Evolutionary conservation across 306 rosid genomes (phyloP), one percentile per base, ranked within the genome.

Genomic region (Carpinus viminea): DNA sequence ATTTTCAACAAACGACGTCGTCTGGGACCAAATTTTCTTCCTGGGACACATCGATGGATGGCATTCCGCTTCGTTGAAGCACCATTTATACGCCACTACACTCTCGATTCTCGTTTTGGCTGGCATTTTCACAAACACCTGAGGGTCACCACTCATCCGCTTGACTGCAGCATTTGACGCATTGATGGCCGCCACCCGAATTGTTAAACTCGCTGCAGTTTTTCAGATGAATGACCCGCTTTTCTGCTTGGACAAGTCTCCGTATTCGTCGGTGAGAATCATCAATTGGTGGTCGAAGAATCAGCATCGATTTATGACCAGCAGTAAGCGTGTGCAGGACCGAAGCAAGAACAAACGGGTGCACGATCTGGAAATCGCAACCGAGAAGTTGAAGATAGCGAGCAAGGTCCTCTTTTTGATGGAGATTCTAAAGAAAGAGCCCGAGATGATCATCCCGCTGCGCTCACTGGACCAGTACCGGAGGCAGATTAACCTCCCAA

Each of bases 311-410:
- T 76, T 78, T 13, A 88, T 86, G 91, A 88, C 91, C 43, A 78
- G 82, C 78, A 84, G 88, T n/a, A 88, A 74, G 68, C 75, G 91
- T 8, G 88, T 88, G 38, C 91, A 88, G 52, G 89, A 88, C 66
- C 60, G 91, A 72, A 88, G 91, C 88, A 78, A 78, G 75, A 50
- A 75, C 80, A 94, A 91, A 82, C 82, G 97, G 76, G 83, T 91
- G 60, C 91, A 89, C 48, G 89, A 83, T 8, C 95, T 94, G 20
- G 98, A 94, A 68, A 79, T 80, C 4, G 91, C 76, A 26, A 91
- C 90, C 1, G 98, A 91, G 89, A 89, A 90, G 74, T 87, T 93
- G 93, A 92, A 94, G 84, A 77, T 86, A 65, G 81, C 84, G 11
- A 74, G 82, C 62, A 90, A 88, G 75, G 89, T 87, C 20, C 55